phyloP scores from a whole-genome alignment of 345 rosid species.

The sweet orange (Citrus sinensis) region DVS_A1.0 CM039169.1:31320501-31321000 shows the following conservation, averaged over 20 bases:
- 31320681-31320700: too few species aligned
- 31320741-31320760: background rate
- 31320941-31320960: conserved; percentile 44
- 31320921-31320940: conserved; percentile 42
- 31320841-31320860: conserved; percentile 50
- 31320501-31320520: fast-evolving
- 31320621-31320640: too few species aligned
- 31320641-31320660: too few species aligned
- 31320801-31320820: background rate
- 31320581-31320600: too few species aligned
- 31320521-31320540: fast-evolving
- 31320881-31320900: conserved; percentile 61
- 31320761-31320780: background rate
- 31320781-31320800: too few species aligned
- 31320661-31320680: too few species aligned
- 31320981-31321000: conserved; percentile 34
- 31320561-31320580: too few species aligned
- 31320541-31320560: too few species aligned
- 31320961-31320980: conserved; percentile 60
- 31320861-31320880: conserved; percentile 57
- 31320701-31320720: too few species aligned
- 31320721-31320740: too few species aligned
- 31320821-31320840: conserved; percentile 25
- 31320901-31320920: conserved; percentile 46
- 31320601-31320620: too few species aligned